Evolutionary conservation across 2,329 filamentous ascomycete species (phyloP).

Genomic region (Clonostachys rhizophaga): DNA sequence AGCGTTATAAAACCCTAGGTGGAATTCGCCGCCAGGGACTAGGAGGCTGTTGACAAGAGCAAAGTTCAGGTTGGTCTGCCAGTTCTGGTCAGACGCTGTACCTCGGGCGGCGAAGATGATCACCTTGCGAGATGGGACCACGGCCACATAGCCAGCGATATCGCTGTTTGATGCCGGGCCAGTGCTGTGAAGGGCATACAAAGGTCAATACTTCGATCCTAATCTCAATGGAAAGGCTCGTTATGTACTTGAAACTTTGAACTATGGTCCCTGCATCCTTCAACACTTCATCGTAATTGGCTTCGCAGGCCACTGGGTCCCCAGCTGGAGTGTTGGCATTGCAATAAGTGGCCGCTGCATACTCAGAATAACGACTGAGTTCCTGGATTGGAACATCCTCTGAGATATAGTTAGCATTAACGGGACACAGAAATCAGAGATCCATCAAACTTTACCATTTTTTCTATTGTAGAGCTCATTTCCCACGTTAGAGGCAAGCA

Average conservation of each 20-base stretch:
- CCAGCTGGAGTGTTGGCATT: slow-evolving; percentile 33
- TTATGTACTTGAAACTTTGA: slow-evolving; percentile 29
- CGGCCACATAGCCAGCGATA: slow-evolving; percentile 44
- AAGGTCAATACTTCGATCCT: background rate
- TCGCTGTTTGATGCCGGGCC: slow-evolving; percentile 35
- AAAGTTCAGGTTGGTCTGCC: slow-evolving; percentile 45
- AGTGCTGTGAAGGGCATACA: background rate
- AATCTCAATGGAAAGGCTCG: slow-evolving; percentile 2
- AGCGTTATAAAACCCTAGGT: slow-evolving; percentile 53
- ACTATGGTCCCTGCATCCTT: slow-evolving; percentile 35
- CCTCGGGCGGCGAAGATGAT: slow-evolving; percentile 60
- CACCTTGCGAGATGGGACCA: slow-evolving; percentile 39
- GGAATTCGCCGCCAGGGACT: slow-evolving; percentile 40
- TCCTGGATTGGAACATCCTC: slow-evolving; percentile 26
- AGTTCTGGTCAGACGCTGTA: slow-evolving; percentile 54
- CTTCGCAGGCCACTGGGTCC: slow-evolving; percentile 31
- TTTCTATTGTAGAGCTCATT: background rate
- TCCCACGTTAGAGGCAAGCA: background rate
- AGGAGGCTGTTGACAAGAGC: slow-evolving; percentile 17
- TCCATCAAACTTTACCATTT: background rate
- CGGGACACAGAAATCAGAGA: too few relatives aligned
- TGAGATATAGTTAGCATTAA: too few relatives aligned
- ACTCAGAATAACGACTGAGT: slow-evolving; percentile 45
- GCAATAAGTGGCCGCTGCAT: slow-evolving; percentile 48
- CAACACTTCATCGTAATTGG: slow-evolving; percentile 36